Evolutionary conservation across 805 yeast species (phyloP), one percentile per base, ranked within the genome.

Genomic region (Ogataea thermomethanolica): DNA sequence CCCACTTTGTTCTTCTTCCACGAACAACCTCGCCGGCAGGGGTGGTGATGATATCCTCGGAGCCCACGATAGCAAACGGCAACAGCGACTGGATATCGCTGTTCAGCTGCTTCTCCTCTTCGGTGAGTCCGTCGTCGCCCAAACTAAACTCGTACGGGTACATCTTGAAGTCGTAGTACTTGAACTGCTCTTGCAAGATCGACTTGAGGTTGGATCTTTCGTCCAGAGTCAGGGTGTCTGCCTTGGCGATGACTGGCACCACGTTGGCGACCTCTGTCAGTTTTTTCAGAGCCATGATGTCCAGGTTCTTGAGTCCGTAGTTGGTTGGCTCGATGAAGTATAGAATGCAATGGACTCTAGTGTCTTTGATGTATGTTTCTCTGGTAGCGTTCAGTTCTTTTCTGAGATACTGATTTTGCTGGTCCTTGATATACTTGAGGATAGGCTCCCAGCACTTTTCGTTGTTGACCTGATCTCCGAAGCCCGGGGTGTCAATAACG

Each of bases 381-480:
- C 98, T 82, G 57, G 85, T 88, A 8, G 98, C 96, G 13, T 95
- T 91, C 62, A 91, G 80, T 66, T 90, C 98, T 64, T 84, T 86
- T 68, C 97, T 83, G 59, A 90, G 73, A 64, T 85, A 90, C 56
- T 81, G 81, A 30, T 95, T 84, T 64, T 90, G 95, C 67, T 90
- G 97, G 65, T 90, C 97, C 67, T 90, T 90, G 61, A 90, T 87
- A 67, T 89, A 90, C 66, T 87, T 88, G 50, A 90, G 82, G 48
- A 90, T 81, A 38, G 96, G 96, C 55, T 90, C 98, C 96, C 97
- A 91, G 66, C 95, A 89, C 65, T 84, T 85, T 56, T 86, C 95
- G 65, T 90, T 90, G 69, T 89, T 86, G 51, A 93, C 84, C 67
- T 86, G 96, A 71, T 93, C 99, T 28, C 96, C 98, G 70, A 88